Evolutionary conservation across 352 stramenopile genomes (phyloP).

Genomic region (Pythium aquatile): DNA sequence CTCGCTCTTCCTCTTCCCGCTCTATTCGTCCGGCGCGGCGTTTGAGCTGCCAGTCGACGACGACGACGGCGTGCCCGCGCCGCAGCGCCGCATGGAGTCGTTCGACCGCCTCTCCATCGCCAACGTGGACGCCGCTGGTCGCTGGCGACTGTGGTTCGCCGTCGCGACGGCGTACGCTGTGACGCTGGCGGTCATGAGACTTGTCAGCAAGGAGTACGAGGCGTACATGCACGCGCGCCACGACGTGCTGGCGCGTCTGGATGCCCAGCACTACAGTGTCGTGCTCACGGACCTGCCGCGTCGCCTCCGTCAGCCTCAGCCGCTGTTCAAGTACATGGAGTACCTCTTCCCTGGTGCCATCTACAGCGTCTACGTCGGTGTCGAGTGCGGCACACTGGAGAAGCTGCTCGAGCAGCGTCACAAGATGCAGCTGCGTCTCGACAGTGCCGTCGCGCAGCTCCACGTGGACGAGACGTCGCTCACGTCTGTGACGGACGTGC

Average conservation of each 20-base stretch:
- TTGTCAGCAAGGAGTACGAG: conserved; percentile 56
- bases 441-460: conserved; percentile 50
- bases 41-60: conserved; percentile 28
- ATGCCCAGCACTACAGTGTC: conserved; percentile 72
- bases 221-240: conserved; percentile 61
- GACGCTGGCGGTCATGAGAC: conserved; percentile 52
- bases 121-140: conserved; percentile 50
- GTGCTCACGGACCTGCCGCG: conserved; percentile 65
- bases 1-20: conserved; percentile 66
- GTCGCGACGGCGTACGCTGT: conserved; percentile 51
- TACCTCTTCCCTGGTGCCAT: conserved; percentile 65
- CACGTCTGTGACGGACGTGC: conserved; percentile 27
- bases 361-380: conserved; percentile 65
- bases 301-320: conserved; percentile 50
- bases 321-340: conserved; percentile 62
- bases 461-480: conserved; percentile 18
- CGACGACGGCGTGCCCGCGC: conserved; percentile 21
- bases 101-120: conserved; percentile 69
- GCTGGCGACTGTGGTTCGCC: conserved; percentile 65
- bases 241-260: conserved; percentile 56
- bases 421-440: conserved; percentile 47
- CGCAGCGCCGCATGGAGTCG: conserved; percentile 40
- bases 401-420: conserved; percentile 52
- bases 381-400: conserved; percentile 65
- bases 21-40: conserved; percentile 49